Percentiles rank a stretch among this genome's conserved stretches.
phyloP scores from a whole-genome alignment of 352 stramenopile genomes.

The Phytopythium chamaehyphon region DNA sequence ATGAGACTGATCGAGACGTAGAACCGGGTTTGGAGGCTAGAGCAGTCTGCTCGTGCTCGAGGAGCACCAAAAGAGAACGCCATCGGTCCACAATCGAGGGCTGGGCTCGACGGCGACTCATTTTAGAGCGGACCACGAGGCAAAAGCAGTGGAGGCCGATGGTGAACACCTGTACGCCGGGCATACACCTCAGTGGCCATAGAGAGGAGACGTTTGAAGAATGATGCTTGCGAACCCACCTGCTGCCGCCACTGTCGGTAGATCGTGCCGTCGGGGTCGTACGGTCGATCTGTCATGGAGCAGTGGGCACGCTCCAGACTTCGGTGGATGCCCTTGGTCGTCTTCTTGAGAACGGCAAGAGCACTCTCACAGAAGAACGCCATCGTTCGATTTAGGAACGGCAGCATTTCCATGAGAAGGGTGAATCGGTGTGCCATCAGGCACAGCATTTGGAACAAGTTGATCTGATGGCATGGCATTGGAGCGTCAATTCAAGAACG shows the following conservation, averaged over 20 bases:
- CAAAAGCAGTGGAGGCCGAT: conserved; percentile 39
- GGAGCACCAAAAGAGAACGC: background rate
- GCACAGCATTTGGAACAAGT: conserved; percentile 56
- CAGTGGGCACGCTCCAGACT: conserved; percentile 14
- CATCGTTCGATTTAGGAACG: conserved; percentile 37
- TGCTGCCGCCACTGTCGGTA: conserved; percentile 18
- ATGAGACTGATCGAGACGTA: too few species aligned
- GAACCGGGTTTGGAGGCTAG: too few species aligned
- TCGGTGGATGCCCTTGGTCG: conserved; percentile 36
- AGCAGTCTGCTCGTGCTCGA: background rate
- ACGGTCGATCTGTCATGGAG: conserved; percentile 1
- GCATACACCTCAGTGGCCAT: background rate
- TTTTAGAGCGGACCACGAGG: conserved; percentile 17
- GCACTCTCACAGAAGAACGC: conserved; percentile 38
- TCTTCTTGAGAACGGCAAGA: conserved; percentile 38
- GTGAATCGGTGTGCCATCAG: conserved; percentile 48
- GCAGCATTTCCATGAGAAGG: conserved; percentile 48
- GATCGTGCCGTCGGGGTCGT: background rate
- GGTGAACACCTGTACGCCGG: conserved; percentile 36
- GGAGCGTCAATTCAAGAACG: too few species aligned
- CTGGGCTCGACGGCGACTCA: conserved; percentile 12
- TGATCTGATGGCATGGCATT: conserved; percentile 21
- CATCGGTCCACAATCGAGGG: background rate
- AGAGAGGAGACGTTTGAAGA: background rate
- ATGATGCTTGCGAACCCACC: conserved; percentile 10